phyloP scores from a whole-genome alignment of 352 stramenopile genomes.

The Phytophthora sojae region DNA sequence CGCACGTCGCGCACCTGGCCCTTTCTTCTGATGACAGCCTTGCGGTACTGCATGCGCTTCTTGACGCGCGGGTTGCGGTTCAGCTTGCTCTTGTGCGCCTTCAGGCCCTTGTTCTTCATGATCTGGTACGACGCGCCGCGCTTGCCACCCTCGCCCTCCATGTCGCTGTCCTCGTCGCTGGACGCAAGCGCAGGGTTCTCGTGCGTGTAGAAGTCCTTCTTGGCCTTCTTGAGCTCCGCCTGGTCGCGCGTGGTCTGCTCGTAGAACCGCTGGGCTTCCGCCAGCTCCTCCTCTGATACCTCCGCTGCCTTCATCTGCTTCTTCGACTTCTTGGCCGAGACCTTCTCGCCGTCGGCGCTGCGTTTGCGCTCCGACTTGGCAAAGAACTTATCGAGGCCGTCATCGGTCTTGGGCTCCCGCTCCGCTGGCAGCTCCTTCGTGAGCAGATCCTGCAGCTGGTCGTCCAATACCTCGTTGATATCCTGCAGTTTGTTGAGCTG shows the following conservation, averaged over 20 bases:
- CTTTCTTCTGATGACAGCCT: constrained; percentile 97
- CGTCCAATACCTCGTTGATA: constrained; percentile 64
- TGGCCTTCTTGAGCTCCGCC: constrained; percentile 59
- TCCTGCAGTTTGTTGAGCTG: constrained; percentile 70
- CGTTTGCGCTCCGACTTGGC: constrained; percentile 48
- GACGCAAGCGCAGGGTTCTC: constrained; percentile 59
- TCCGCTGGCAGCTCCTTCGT: constrained; percentile 69
- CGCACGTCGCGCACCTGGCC: constrained; percentile 96
- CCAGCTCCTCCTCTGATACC: constrained; percentile 55
- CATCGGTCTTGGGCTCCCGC: constrained; percentile 45
- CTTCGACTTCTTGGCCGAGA: constrained; percentile 45
- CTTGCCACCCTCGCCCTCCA: constrained; percentile 88
- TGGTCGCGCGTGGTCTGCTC: constrained; percentile 64
- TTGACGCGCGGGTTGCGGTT: constrained; percentile 99
- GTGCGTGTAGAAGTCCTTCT: constrained; percentile 85
- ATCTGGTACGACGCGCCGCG: constrained; percentile 95
- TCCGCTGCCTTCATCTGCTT: constrained; percentile 54
- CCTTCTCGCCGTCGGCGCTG: constrained; percentile 9
- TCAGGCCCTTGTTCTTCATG: constrained; percentile 98
- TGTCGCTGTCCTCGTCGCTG: constrained; percentile 73
- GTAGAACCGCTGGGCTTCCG: constrained; percentile 82
- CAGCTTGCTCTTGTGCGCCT: constrained; percentile 98
- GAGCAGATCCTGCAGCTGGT: constrained; percentile 72
- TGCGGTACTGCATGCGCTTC: constrained; percentile 98
- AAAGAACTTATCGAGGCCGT: constrained; percentile 83